Conservation (phyloP, 495 filamentous ascomycete genomes). For the Cercophora scortea region DNA sequence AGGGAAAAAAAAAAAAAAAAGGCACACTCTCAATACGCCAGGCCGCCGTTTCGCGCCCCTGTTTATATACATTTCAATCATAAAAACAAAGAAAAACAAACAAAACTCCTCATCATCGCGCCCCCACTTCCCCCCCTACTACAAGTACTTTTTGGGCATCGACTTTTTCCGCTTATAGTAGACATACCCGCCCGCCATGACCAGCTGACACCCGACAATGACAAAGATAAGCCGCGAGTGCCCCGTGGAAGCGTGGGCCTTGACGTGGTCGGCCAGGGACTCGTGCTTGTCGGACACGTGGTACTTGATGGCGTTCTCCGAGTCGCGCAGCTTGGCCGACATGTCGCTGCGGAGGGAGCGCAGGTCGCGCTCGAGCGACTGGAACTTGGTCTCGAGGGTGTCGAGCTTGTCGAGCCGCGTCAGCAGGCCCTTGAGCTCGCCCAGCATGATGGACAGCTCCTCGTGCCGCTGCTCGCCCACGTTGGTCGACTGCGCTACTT, state of each 20-base stretch:
- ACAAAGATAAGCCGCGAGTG: constrained; percentile 69
- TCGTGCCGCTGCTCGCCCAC: constrained; percentile 53
- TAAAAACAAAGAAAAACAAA: not conserved
- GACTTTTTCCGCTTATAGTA: constrained; percentile 75
- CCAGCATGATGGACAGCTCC: constrained; percentile 36
- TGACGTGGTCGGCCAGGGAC: constrained; percentile 51
- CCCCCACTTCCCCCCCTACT: not conserved
- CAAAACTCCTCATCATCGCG: not conserved
- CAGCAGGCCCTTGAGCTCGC: constrained; percentile 31
- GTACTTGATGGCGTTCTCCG: constrained; percentile 65
- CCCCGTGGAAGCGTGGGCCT: constrained; percentile 48
- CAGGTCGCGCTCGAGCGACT: constrained; percentile 59
- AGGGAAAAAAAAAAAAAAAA: too few species aligned
- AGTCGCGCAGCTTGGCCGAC: constrained; percentile 50
- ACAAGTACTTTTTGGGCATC: constrained; percentile 91
- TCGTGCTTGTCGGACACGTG: constrained; percentile 66
- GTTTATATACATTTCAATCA: not conserved
- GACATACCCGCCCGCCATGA: constrained; percentile 62
- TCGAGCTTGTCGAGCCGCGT: constrained; percentile 32
- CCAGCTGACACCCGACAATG: constrained; percentile 66
- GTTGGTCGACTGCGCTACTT: constrained; percentile 42
- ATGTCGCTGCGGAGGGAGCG: constrained; percentile 43
- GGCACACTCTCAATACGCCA: too few species aligned
- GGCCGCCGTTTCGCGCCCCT: too few species aligned
- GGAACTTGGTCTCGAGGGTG: constrained; percentile 40